Base-by-base conservation (phyloP, 768 basidiomycete genomes). In the Auriculariales sp. region DNA sequence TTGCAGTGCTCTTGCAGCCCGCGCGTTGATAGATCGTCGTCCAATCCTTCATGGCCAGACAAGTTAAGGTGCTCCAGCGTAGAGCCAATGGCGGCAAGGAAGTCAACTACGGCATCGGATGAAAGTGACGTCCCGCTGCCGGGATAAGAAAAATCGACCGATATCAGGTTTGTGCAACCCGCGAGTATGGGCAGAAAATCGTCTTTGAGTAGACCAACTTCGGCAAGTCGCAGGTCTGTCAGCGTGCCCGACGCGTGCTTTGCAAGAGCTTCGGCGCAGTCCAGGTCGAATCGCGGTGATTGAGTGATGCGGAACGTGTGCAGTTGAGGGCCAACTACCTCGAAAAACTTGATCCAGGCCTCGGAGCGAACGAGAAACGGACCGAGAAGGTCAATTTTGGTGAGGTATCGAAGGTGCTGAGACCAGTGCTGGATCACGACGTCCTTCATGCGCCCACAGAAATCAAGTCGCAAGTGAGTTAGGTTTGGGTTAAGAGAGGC, bases 401-500 rank as follows among this genome's bases (percentile, higher is more conserved):
- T 73, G 33, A 99, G 75, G 12, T 75, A 61, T 2, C 77, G 80
- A 28, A 99, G 71, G 0, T 73, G 72, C 3, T 64, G 69, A 34
- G 71, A 71, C 73, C 88, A 86, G 24, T 74, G 62, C 14, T 64
- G 58, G 44, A 88, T 64, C 33, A 79, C 75, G 0, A 66, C 53
- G 55, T 81, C 76, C 48, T 83, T 74, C 52, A 98, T 72, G 29
- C 81, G 78, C 3, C 94, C 94, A 54, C 93, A 97, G 55, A 78
- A 80, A 57, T 91, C 83, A 15, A 99, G 79, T 0, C 82, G 77
- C 9, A 99, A 73, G 12, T 68, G 70, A 1, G 79, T 78, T 27
- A 99, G 71, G 56, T 85, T 87, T 0, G 90, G 88, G 61, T 93
- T 97, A 47, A 95, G 79, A 35, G 72, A 71, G 0, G 79, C 78